Evolutionary conservation across 2,329 filamentous ascomycete species (phyloP).

Genomic region (Colletotrichum sp.): DNA sequence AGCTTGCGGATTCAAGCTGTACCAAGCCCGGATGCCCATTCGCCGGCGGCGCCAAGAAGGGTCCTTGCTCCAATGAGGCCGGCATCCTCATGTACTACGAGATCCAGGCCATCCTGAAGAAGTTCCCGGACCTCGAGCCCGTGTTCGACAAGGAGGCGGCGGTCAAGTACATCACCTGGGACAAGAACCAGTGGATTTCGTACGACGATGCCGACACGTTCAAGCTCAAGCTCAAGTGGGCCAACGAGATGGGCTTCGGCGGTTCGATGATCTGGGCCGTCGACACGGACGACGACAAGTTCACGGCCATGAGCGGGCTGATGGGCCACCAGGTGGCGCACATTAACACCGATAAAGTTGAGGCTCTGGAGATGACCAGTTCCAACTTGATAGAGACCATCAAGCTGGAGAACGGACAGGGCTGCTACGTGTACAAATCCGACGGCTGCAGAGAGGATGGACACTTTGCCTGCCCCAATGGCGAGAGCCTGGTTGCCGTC

Average conservation of each 20-base stretch:
- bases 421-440: too few relatives aligned
- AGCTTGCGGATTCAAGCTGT: constrained; percentile 4
- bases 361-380: too few relatives aligned
- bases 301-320: not conserved
- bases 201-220: constrained; percentile 24
- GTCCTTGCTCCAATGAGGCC: constrained; percentile 23
- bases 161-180: constrained; percentile 37
- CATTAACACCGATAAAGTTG: not conserved
- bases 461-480: too few relatives aligned
- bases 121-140: constrained; percentile 22
- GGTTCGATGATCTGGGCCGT: constrained; percentile 37
- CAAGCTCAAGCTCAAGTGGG: constrained; percentile 22
- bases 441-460: too few relatives aligned
- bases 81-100: constrained; percentile 28
- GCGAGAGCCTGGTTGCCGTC: too few relatives aligned
- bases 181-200: constrained; percentile 43
- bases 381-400: too few relatives aligned
- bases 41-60: constrained; percentile 16
- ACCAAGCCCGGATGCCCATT: constrained; percentile 25
- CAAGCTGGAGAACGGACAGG: not conserved
- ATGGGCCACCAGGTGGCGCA: not conserved
- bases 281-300: not conserved
- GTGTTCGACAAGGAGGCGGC: constrained; percentile 29
- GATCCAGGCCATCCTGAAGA: constrained; percentile 28
- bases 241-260: constrained; percentile 33